Evolutionary conservation across 805 yeast species (phyloP).

Genomic region (Teunomyces lycoperdinae): DNA sequence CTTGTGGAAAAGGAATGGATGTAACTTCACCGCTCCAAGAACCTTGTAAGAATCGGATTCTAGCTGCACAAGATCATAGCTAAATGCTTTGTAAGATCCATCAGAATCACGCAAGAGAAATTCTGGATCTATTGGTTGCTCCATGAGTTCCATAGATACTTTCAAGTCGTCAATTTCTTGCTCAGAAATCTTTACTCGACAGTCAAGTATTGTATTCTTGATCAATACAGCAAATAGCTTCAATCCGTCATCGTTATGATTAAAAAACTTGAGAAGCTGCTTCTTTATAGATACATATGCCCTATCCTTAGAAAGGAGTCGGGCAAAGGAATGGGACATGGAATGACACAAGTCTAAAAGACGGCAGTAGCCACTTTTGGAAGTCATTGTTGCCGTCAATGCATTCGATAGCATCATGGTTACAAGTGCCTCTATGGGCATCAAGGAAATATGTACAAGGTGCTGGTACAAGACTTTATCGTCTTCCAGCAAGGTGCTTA

Average conservation of each 20-base stretch:
- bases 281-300: conserved; percentile 8
- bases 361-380: conserved; percentile 14
- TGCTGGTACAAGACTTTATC: conserved; percentile 10
- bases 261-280: conserved; percentile 11
- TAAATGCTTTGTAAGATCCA: conserved; percentile 2
- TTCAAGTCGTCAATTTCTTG: conserved; percentile 6
- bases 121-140: neutral
- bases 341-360: conserved; percentile 15
- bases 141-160: conserved; percentile 5
- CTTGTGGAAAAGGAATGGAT: conserved; percentile 20
- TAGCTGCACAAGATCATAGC: neutral
- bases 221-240: conserved; percentile 17
- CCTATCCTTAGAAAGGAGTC: conserved; percentile 9
- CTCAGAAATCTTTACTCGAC: conserved; percentile 10
- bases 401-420: conserved; percentile 18
- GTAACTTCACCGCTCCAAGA: conserved; percentile 20
- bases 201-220: conserved; percentile 13
- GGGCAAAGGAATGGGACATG: conserved; percentile 10
- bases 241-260: conserved; percentile 16
- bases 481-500: conserved; percentile 5
- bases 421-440: conserved; percentile 13
- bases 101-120: neutral
- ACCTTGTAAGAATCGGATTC: neutral
- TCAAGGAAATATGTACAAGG: conserved; percentile 11
- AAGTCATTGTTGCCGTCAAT: conserved; percentile 17